Evolutionary conservation across 2,329 filamentous ascomycete species (phyloP).

Genomic region (Colletotrichum noveboracense): DNA sequence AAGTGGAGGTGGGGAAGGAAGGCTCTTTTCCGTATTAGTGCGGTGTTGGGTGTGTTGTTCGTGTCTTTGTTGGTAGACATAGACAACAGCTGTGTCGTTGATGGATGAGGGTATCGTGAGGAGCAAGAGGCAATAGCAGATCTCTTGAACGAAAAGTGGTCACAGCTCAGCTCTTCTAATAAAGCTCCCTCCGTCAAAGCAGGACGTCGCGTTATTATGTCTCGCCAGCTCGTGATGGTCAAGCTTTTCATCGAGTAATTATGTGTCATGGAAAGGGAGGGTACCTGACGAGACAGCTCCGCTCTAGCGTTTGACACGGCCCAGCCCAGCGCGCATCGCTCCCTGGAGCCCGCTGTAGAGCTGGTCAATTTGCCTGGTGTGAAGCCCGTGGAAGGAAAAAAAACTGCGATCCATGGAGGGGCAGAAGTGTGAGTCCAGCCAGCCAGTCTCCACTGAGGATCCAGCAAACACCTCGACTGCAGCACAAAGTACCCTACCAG

Average conservation of each 20-base stretch:
- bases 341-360: neutral
- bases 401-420: neutral
- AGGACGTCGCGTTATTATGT: slow-evolving; percentile 22
- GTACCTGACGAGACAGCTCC: slow-evolving; percentile 18
- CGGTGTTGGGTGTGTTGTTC: neutral
- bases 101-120: slow-evolving; percentile 3
- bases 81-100: neutral
- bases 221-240: slow-evolving; percentile 29
- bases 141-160: neutral
- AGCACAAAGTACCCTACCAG: neutral
- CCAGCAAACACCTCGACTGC: neutral
- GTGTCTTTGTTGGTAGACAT: neutral
- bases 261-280: slow-evolving; percentile 35
- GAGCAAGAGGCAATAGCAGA: neutral
- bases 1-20: neutral
- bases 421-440: neutral
- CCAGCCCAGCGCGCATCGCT: neutral
- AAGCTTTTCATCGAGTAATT: slow-evolving; percentile 39
- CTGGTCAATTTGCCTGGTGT: neutral
- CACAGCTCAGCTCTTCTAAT: neutral
- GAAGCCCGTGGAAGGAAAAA: neutral
- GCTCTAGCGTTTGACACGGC: slow-evolving; percentile 14
- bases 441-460: neutral
- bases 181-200: neutral
- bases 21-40: neutral